Evolutionary conservation across 768 basidiomycete genomes (phyloP).

Genomic region (Rhodotorula sphaerocarpa): DNA sequence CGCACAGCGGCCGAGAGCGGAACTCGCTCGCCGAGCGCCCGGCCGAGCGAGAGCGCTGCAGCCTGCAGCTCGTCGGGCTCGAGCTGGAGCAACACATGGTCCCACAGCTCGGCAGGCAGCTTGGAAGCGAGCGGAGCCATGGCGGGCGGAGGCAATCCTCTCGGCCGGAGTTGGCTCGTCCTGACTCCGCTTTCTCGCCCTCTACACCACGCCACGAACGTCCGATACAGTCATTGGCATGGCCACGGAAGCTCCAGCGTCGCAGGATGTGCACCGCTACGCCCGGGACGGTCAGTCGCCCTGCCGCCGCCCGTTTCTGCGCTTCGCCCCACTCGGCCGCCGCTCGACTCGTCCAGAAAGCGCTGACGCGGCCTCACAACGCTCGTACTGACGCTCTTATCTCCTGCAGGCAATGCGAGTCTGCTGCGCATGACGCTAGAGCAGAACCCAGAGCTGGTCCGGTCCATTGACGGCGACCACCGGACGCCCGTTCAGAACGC

Average conservation of each 20-base stretch:
- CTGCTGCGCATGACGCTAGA: slow-evolving; percentile 13
- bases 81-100: slow-evolving; percentile 53
- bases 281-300: slow-evolving; percentile 31
- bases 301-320: background rate
- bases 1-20: slow-evolving; percentile 55
- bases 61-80: slow-evolving; percentile 49
- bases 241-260: background rate
- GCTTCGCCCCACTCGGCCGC: too few relatives aligned
- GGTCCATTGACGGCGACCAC: slow-evolving; percentile 18
- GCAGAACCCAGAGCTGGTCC: slow-evolving; percentile 10
- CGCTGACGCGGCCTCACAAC: slow-evolving; percentile 5
- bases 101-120: slow-evolving; percentile 63
- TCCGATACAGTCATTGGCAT: too few relatives aligned
- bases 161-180: too few relatives aligned
- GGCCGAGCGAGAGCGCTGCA: slow-evolving; percentile 55
- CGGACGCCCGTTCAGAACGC: slow-evolving; percentile 29
- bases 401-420: slow-evolving; percentile 9
- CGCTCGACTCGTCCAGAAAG: too few relatives aligned
- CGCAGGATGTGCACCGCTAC: slow-evolving; percentile 18
- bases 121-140: background rate
- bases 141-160: background rate
- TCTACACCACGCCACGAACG: too few relatives aligned
- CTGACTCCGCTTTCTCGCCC: background rate
- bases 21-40: slow-evolving; percentile 53
- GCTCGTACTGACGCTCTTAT: background rate